Base-by-base conservation (phyloP, 805 yeast species). In the Allodekkera sacchari region DNA sequence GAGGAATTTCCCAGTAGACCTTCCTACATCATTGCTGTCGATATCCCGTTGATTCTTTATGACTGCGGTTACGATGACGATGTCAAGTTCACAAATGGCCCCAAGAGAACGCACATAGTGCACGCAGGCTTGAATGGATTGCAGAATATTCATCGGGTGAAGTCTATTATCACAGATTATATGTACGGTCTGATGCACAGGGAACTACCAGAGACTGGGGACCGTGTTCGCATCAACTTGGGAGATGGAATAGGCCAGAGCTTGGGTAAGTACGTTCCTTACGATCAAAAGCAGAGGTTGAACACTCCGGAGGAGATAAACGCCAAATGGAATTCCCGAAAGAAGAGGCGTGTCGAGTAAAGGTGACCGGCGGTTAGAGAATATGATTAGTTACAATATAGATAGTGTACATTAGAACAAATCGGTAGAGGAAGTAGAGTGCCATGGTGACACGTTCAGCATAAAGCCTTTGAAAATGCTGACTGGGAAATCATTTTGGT, bases 11-110 rank as follows among this genome's bases (percentile, higher is more conserved):
- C 94, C 1, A 57, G 72, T 19, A 75, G 78, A 41, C 98, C 98
- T 1, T 58, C 68, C 3, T 92, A 81, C 50, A 87, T 77, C 25
- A 83, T 89, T 83, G 97, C 95, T 0, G 71, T 80, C 48, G 97
- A 89, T 42, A 59, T 80, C 6, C 98, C 98, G 1, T 62, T 92
- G 43, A 77, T 89, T 4, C 59, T 92, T 25, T 87, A 80, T 51
- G 94, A 89, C 48, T 89, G 97, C 55, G 72, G 69, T 10, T 92
- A 72, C 50, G 74, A 75, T 6, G 57, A 50, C 5, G 20, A 27
- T 1, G 65, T 87, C 57, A 77, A 74, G 40, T 89, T 95, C 95
- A 48, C 47, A n/a, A 39, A 50, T 4, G 47, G 45, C 1, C 39
- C 50, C 2, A 37, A 49, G 3, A 64, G 64, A 35, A 44, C 63